Evolutionary conservation across 2,329 filamentous ascomycete species (phyloP), one percentile per base, ranked within the genome.

Genomic region (Scedosporium apiospermum): DNA sequence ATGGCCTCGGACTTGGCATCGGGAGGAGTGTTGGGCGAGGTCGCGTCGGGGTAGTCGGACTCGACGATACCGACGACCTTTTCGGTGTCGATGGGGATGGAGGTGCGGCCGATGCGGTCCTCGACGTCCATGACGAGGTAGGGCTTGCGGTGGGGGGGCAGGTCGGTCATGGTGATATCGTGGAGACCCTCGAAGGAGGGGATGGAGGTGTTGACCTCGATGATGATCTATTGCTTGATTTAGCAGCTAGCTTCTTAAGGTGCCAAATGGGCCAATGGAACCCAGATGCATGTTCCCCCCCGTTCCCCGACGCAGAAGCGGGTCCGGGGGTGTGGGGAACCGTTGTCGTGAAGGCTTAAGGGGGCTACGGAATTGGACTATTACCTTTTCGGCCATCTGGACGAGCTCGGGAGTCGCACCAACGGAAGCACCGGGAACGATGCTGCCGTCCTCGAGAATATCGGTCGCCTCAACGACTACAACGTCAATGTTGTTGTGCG

Each of bases 121-220:
- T 96, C 90, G 7, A 91, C 90, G 44, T 83, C 78, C 83, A 91
- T 95, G 75, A 96, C 87, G 27, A 95, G 80, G 76, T 93, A 95
- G 1, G 91, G 91, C 78, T 95, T 96, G 68, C 91, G 82, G 67
- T 81, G 77, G 2, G 91, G 91, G 18, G 91, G 91, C 10, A 93
- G 78, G 67, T 95, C 89, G n/a, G 88, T 91, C 82, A 93, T 88
- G 65, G 89, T 92, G 72, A 96, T 96, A 70, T 96, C 92, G 80
- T 96, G 91, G 18, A 96, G 83, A 61, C 91, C 92, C 73, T 95
- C 88, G 70, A 96, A 93, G 53, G 86, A 91, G 4, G 91, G 91
- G 60, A 90, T 84, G 1, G 91, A 80, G 0, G 92, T 96, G 80
- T 96, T 96, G 76, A 96, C 89, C 78, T 96, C 91, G 71, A 96